phyloP scores from a whole-genome alignment of 2,329 filamentous ascomycete species.

The Penicillium sp. region DNA sequence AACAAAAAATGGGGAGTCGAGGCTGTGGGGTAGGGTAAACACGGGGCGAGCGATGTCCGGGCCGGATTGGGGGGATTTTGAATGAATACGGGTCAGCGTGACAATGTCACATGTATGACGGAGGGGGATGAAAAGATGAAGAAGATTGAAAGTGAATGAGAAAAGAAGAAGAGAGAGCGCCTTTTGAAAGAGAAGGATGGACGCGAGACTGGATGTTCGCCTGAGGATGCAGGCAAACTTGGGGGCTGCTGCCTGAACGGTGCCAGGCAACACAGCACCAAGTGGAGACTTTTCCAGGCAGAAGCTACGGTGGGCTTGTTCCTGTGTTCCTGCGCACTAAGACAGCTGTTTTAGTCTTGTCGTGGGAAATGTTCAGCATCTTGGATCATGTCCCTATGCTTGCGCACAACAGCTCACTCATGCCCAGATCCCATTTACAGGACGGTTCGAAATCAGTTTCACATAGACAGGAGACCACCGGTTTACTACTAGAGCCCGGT shows the following conservation, averaged over 20 bases:
- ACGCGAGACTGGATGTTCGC: not conserved
- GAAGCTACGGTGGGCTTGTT: not conserved
- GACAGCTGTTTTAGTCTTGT: too few relatives aligned
- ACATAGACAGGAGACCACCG: too few relatives aligned
- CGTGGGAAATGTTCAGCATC: too few relatives aligned
- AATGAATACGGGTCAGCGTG: not conserved
- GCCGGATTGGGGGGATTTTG: not conserved
- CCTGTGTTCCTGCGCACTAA: too few relatives aligned
- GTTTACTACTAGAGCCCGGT: too few relatives aligned
- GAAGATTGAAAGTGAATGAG: not conserved
- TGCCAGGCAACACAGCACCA: conserved; percentile 10
- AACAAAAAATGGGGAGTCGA: not conserved
- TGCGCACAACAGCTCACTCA: too few relatives aligned
- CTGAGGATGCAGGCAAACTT: conserved; percentile 5
- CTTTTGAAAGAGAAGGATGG: conserved; percentile 1
- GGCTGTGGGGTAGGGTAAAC: not conserved
- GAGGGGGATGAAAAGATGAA: not conserved
- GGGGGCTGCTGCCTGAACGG: conserved; percentile 11
- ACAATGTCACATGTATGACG: not conserved
- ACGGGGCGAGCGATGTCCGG: not conserved
- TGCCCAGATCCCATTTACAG: too few relatives aligned
- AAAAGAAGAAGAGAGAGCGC: not conserved
- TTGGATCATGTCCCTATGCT: too few relatives aligned
- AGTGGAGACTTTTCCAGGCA: conserved; percentile 3
- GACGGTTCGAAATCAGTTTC: too few relatives aligned